Conservation (phyloP, 768 basidiomycete genomes). For the Rhizopogon sp. region DNA sequence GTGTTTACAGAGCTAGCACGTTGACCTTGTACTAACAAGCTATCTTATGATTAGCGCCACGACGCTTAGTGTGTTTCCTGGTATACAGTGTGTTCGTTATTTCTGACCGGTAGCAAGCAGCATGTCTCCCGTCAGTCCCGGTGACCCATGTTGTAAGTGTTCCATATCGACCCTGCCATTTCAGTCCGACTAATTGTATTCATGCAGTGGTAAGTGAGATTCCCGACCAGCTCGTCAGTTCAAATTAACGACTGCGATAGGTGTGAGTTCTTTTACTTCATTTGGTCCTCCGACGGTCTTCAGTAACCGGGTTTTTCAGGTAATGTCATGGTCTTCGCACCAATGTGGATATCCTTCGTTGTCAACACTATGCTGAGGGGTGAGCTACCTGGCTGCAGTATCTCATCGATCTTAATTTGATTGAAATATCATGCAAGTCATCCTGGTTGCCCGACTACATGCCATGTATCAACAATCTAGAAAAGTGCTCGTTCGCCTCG, state of each 20-base stretch:
- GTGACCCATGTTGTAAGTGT: background rate
- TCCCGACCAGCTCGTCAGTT: background rate
- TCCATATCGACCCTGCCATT: background rate
- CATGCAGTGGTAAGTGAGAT: background rate
- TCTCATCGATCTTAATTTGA: background rate
- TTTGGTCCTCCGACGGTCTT: background rate
- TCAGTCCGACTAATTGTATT: background rate
- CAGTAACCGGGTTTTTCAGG: background rate
- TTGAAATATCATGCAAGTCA: background rate
- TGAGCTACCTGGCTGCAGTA: background rate
- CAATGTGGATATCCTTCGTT: background rate
- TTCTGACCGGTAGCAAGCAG: background rate
- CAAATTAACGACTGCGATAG: background rate
- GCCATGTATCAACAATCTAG: background rate
- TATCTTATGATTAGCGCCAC: background rate
- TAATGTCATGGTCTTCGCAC: background rate
- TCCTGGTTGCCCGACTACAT: background rate
- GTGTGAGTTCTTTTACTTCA: background rate
- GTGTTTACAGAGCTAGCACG: background rate
- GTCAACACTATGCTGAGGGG: background rate
- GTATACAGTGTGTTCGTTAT: no score
- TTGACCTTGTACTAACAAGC: background rate
- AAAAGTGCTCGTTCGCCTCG: background rate
- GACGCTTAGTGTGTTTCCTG: background rate
- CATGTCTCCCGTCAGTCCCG: background rate